Evolutionary conservation across 2,329 filamentous ascomycete genomes (phyloP).

Genomic region (Colletotrichum sp.): DNA sequence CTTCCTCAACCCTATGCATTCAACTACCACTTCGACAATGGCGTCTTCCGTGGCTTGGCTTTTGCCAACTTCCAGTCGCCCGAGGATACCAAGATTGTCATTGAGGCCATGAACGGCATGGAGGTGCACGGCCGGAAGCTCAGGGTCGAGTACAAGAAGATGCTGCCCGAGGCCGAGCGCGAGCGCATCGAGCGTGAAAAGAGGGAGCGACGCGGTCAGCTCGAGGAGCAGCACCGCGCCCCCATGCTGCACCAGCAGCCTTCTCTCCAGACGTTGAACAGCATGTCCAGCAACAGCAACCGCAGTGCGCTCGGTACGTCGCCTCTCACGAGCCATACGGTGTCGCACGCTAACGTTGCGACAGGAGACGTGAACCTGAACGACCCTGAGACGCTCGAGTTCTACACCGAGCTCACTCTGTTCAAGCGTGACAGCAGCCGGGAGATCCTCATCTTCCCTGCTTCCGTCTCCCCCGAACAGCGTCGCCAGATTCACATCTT

Average conservation of each 20-base stretch:
- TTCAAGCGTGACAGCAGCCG: constrained; percentile 83
- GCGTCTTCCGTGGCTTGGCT: constrained; percentile 92
- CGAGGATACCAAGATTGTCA: constrained; percentile 91
- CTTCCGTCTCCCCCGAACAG: constrained; percentile 80
- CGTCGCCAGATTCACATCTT: constrained; percentile 92
- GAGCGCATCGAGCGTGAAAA: constrained; percentile 98
- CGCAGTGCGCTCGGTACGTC: constrained; percentile 32
- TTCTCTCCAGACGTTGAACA: constrained; percentile 81
- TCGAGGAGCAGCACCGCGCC: constrained; percentile 94
- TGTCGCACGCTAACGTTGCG: constrained; percentile 19
- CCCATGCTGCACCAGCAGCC: constrained; percentile 81
- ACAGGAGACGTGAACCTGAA: constrained; percentile 83
- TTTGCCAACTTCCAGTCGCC: constrained; percentile 98
- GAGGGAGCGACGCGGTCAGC: constrained; percentile 90
- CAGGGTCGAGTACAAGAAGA: constrained; percentile 98
- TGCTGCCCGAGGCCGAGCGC: constrained; percentile 92
- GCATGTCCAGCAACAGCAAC: constrained; percentile 67
- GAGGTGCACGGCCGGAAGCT: constrained; percentile 94
- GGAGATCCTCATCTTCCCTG: constrained; percentile 84
- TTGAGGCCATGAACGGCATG: constrained; percentile 93
- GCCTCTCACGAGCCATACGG: neutral
- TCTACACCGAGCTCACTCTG: constrained; percentile 87
- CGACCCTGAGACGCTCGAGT: constrained; percentile 83
- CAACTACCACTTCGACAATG: constrained; percentile 99
- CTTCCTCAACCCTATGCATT: constrained; percentile 96